A percentile compares a stretch with the other conserved stretches of the same genome.
These are phyloP conservation scores for Psilocybe mexicana DNA, from an alignment of 1,284 basidiomycete species.

Conservation along the genomic window DNA sequence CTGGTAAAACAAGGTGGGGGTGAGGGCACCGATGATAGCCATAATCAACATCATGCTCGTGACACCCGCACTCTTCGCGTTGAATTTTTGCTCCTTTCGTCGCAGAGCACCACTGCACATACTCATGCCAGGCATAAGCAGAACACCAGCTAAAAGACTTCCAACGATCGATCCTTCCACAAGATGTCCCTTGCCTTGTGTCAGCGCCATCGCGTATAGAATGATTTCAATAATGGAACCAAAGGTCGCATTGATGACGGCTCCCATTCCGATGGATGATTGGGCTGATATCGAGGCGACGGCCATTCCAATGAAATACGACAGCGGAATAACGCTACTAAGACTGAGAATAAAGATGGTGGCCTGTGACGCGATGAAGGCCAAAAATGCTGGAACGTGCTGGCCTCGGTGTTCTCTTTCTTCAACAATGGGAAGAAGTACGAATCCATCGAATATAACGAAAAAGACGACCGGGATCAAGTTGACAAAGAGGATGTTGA, in stretches of 20 bases:
- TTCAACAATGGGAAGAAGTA: constrained; percentile 78
- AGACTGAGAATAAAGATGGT: constrained; percentile 88
- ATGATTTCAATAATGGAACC: constrained; percentile 98
- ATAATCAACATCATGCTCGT: constrained; percentile 99
- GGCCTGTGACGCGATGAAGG: constrained; percentile 70
- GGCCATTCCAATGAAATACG: constrained; percentile 99
- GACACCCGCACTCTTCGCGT: constrained; percentile 96
- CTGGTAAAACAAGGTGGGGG: constrained; percentile 98
- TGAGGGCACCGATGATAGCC: constrained; percentile 97
- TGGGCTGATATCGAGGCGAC: constrained; percentile 98
- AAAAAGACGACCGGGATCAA: constrained; percentile 93
- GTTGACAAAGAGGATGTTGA: constrained; percentile 99
- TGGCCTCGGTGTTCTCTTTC: constrained; percentile 48
- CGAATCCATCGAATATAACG: constrained; percentile 91
- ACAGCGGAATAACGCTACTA: constrained; percentile 93
- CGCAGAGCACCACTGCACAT: constrained; percentile 95
- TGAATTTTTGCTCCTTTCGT: constrained; percentile 97
- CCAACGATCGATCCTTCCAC: constrained; percentile 98
- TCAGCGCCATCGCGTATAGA: constrained; percentile 89
- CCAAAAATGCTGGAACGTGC: constrained; percentile 68
- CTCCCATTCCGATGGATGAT: constrained; percentile 98
- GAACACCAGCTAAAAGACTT: constrained; percentile 89
- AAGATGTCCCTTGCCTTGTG: constrained; percentile 86
- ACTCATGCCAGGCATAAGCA: constrained; percentile 95
- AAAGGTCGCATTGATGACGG: constrained; percentile 99